A percentile compares a stretch with the other conserved stretches of the same genome.
Evolutionary conservation across 1,284 basidiomycete species (phyloP).

Genomic region (Cronartium quercuum): DNA sequence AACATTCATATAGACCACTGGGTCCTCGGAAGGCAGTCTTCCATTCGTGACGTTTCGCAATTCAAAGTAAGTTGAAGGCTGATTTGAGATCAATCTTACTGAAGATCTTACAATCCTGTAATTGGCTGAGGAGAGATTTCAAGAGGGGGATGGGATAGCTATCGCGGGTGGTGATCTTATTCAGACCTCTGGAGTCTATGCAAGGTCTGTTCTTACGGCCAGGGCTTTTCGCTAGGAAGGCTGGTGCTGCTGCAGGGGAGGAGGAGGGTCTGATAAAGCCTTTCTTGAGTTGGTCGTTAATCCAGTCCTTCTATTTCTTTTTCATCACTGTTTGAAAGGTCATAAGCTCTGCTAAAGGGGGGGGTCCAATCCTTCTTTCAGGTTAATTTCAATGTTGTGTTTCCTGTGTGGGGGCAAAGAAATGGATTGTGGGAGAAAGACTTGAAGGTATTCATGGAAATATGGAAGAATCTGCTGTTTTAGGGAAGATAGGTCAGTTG

Average conservation of each 20-base stretch:
- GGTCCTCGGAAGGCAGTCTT: constrained; percentile 51
- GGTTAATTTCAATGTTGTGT: constrained; percentile 11
- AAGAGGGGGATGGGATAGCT: constrained; percentile 41
- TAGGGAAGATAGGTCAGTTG: background rate
- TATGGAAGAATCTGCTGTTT: no score
- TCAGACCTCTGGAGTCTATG: constrained; percentile 15
- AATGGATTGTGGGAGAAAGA: background rate
- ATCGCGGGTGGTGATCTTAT: constrained; percentile 36
- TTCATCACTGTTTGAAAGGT: background rate
- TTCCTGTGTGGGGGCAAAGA: background rate
- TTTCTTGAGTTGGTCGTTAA: constrained; percentile 9
- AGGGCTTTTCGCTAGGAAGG: constrained; percentile 39
- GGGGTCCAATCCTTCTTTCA: background rate
- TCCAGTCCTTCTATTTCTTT: background rate
- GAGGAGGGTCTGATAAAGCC: constrained; percentile 21
- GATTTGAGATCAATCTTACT: constrained; percentile 47
- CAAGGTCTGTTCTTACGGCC: constrained; percentile 25
- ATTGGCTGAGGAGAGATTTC: constrained; percentile 32
- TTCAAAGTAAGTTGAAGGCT: constrained; percentile 47
- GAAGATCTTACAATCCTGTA: constrained; percentile 35
- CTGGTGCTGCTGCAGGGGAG: constrained; percentile 17
- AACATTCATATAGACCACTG: constrained; percentile 51
- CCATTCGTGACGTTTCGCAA: constrained; percentile 47
- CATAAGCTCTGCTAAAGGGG: background rate
- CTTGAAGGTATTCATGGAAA: background rate